Conservation (phyloP, 2,329 filamentous ascomycete species). For the Tothia fuscella region DNA sequence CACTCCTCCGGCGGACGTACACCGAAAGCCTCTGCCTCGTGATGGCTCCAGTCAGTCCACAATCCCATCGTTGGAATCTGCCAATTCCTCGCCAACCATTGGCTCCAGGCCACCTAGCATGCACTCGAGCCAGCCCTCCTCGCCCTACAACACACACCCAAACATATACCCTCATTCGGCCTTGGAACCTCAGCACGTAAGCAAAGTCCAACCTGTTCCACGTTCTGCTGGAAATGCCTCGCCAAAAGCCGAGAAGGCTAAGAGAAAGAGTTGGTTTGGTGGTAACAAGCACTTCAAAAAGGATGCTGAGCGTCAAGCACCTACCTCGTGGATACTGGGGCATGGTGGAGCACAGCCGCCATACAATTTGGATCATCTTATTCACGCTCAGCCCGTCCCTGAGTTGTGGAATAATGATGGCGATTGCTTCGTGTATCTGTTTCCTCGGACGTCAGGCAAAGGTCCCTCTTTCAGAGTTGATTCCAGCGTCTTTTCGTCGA, state of each 20-base stretch:
- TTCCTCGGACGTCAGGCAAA: conserved; percentile 43
- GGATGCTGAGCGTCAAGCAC: neutral
- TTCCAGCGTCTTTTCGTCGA: conserved; percentile 46
- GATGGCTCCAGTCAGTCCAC: too few species aligned
- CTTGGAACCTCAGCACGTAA: too few species aligned
- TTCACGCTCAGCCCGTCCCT: too few species aligned
- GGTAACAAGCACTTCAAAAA: conserved; percentile 4
- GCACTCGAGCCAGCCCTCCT: neutral
- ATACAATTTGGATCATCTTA: too few species aligned
- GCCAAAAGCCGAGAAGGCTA: conserved; percentile 19
- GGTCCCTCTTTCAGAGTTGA: conserved; percentile 50
- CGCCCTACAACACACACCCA: neutral
- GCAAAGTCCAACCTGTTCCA: too few species aligned
- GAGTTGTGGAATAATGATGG: conserved; percentile 52
- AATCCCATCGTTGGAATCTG: neutral
- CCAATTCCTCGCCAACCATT: conserved; percentile 1
- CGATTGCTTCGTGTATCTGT: conserved; percentile 53
- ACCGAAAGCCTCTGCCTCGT: neutral
- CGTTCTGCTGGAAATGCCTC: conserved; percentile 5
- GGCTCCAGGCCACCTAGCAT: neutral
- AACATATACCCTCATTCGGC: too few species aligned
- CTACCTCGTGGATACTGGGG: conserved; percentile 5
- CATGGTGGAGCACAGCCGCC: conserved; percentile 2
- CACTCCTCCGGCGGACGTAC: neutral
- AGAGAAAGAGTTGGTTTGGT: conserved; percentile 22